Evolutionary conservation across 768 basidiomycete species (phyloP), one percentile per base, ranked within the genome.

Genomic region (Pulveroboletus sp.): DNA sequence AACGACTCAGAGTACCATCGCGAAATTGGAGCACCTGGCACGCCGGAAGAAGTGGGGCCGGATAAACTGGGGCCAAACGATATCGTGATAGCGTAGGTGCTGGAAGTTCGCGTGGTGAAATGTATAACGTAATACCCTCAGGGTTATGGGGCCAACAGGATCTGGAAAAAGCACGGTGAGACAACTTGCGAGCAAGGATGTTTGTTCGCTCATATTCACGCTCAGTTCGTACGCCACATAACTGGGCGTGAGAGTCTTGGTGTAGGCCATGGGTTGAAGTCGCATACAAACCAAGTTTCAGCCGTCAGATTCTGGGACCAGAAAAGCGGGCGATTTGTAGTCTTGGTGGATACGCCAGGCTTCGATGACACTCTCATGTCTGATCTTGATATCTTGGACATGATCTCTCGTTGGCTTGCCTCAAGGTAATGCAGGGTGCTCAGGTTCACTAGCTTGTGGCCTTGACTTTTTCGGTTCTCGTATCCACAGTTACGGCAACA

Each of bases 301-400:
- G 48, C 51, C 0, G 16, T 52, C 35, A 50, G 23, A 44, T 52
- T 49, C 20, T 20, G 12, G 39, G 23, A 58, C 16, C 12, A 48
- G 3, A 20, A 36, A 14, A 52, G 17, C 21, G 3, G 14, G 14
- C 35, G 13, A 27, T 1, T 40, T 9, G 23, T 61, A 3, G 60
- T 61, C 17, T 25, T 64, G 5, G 60, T 65, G 20, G 62, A 65
- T 21, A 60, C 55, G 0, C 62, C 61, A 0, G 52, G 62, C 2
- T 64, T 64, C 32, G 52, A 64, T 11, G 52, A 55, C 40, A 64
- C 57, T 3, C 35, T 4, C 16, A 43, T 45, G 37, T 39, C 54
- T 20, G 63, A 58, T 25, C 13, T 44, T 16, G 46, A 52, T 4
- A 40, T 54, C 19, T 31, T 62, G 27, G 2, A 29, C 27, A 29